phyloP scores from a whole-genome alignment of 495 filamentous ascomycete species.

The Neurospora intermedia region DNA sequence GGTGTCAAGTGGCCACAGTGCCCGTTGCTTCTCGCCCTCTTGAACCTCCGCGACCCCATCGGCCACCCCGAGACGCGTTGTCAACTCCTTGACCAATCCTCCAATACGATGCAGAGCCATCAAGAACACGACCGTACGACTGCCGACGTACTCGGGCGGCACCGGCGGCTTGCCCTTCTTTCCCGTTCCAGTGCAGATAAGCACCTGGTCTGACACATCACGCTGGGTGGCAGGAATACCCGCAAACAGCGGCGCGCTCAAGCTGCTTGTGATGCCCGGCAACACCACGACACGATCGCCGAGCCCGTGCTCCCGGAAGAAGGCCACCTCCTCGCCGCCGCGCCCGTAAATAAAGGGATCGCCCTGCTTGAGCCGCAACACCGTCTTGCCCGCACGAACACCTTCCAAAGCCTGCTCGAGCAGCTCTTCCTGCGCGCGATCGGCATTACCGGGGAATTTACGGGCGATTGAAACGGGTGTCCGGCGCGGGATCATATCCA shows the following conservation, averaged over 20 bases:
- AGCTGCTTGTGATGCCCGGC: slow-evolving; percentile 80
- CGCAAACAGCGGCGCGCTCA: slow-evolving; percentile 81
- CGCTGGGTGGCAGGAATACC: slow-evolving; percentile 81
- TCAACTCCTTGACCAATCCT: slow-evolving; percentile 57
- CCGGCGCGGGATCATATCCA: slow-evolving; percentile 82
- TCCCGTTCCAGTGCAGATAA: slow-evolving; percentile 91
- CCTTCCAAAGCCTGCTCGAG: slow-evolving; percentile 67
- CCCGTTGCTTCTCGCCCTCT: slow-evolving; percentile 21
- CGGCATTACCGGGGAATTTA: slow-evolving; percentile 96
- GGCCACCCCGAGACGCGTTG: slow-evolving; percentile 20
- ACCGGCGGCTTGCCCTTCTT: slow-evolving; percentile 75
- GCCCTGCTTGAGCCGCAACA: slow-evolving; percentile 87
- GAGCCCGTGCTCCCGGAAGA: slow-evolving; percentile 65
- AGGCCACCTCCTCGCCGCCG: slow-evolving; percentile 85
- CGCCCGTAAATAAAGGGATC: slow-evolving; percentile 95
- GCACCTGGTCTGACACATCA: slow-evolving; percentile 79
- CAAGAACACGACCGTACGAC: slow-evolving; percentile 82
- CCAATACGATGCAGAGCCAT: slow-evolving; percentile 87
- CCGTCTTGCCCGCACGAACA: slow-evolving; percentile 60
- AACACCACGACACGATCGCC: slow-evolving; percentile 47
- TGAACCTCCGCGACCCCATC: background rate
- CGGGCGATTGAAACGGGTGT: slow-evolving; percentile 86
- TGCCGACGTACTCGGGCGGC: slow-evolving; percentile 66
- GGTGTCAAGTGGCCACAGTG: slow-evolving; percentile 43
- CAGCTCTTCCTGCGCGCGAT: slow-evolving; percentile 84